Base-by-base conservation (phyloP, 2,329 filamentous ascomycete species). In the Pseudocercospora vitis region DNA sequence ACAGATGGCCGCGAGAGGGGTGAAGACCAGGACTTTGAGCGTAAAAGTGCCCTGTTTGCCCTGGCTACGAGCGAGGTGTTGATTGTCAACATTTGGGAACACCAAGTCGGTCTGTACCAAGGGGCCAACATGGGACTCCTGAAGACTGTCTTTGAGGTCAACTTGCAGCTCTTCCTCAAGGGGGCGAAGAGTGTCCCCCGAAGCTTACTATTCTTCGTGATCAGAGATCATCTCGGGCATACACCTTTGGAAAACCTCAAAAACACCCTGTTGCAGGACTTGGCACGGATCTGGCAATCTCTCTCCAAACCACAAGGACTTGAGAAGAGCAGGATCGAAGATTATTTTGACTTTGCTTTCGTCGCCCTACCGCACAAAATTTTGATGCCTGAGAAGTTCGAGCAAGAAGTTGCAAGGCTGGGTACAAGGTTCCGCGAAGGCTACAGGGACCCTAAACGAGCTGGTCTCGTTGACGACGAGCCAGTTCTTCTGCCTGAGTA, bases 131-230 rank as follows among this genome's bases (percentile, higher is more conserved):
- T 99, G 94, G 94, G 94, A 7, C 75, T 99, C 66, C 78, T 99
- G 67, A 99, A 99, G 81, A 99, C 95, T 0, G 94, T 99, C 3
- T 99, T 99, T 65, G 94, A 99, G 76, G 94, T 99, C 72, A 99
- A 99, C 70, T 73, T 99, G 70, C 92, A 97, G 74, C 79, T 99
- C 23, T 99, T 99, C 74, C 79, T 97, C 64, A 96, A 96, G 77
- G 91, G 96, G 71, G 91, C 86, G 72, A 89, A 90, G 88, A 91
- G 89, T 14, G 91, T 86, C 24, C 89, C 92, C 24, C 84, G 91
- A 60, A 97, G 92, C 9, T 84, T 99, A 47, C 81, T 99, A 29
- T 97, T 99, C 78, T 99, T 99, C 76, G 94, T 99, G 63, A 96
- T 99, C 67, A 91, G 94, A 72, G 94, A 99, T 71, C 92, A 96